phyloP scores from a whole-genome alignment of 441 rosid species.

The Mallotus japonicus region DNA sequence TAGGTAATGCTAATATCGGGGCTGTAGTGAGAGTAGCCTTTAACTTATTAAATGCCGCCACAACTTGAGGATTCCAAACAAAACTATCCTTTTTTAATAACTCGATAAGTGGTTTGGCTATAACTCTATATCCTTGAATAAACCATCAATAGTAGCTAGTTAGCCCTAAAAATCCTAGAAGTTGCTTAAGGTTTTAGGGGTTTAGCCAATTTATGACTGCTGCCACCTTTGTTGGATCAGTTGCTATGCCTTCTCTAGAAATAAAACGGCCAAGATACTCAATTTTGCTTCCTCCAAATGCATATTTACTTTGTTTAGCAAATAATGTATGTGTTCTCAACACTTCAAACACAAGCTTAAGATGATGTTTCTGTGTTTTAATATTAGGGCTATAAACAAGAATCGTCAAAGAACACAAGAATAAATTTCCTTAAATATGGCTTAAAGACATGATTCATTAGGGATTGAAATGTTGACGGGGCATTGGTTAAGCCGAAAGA shows the following conservation, averaged over 20 bases:
- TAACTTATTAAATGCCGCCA: too few relatives aligned
- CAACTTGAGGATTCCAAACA: too few relatives aligned
- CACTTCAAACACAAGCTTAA: not conserved
- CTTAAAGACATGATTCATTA: too few relatives aligned
- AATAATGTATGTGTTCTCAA: not conserved
- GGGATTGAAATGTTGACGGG: too few relatives aligned
- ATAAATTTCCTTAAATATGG: too few relatives aligned
- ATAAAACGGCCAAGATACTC: constrained; percentile 7
- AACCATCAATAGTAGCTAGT: not conserved
- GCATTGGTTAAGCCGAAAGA: too few relatives aligned
- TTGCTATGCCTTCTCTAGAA: not conserved
- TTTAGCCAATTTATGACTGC: not conserved
- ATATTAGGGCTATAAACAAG: not conserved
- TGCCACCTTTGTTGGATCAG: not conserved
- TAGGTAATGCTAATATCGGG: not conserved
- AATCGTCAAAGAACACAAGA: constrained; percentile 1
- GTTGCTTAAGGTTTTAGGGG: not conserved
- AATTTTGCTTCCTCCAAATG: not conserved
- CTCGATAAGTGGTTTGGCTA: too few relatives aligned
- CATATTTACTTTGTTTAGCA: not conserved
- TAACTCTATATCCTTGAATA: not conserved
- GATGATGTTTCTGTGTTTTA: not conserved
- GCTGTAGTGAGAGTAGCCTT: not conserved
- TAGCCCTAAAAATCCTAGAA: not conserved
- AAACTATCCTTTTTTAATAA: too few relatives aligned